Percentiles rank a stretch among this genome's conserved stretches.
Evolutionary conservation across 108 stramenopile genomes (phyloP).

Genomic region (Epipyxis sp.): DNA sequence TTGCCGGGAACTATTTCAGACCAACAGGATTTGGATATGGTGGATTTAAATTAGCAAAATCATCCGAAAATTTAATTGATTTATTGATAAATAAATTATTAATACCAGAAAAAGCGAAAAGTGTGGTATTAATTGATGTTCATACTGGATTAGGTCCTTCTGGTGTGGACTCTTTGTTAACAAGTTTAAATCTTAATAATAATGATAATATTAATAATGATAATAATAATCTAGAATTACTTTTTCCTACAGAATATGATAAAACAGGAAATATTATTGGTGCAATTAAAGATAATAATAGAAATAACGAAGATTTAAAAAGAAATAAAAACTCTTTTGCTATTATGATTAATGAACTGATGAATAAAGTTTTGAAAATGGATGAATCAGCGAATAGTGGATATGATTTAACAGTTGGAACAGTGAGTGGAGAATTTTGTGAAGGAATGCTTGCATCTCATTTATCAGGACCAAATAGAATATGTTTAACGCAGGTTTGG

Average conservation of each 20-base stretch:
- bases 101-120: neutral
- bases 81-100: neutral
- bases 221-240: neutral
- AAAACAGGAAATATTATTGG: neutral
- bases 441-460: neutral
- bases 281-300: neutral
- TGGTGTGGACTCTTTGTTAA: constrained; percentile 16
- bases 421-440: neutral
- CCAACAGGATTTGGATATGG: constrained; percentile 5
- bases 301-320: neutral
- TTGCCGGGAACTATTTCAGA: constrained; percentile 22
- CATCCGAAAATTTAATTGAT: neutral
- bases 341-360: too few species aligned
- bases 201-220: too few species aligned
- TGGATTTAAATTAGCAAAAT: constrained; percentile 18
- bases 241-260: constrained; percentile 10
- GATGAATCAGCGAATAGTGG: neutral
- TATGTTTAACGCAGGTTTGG: neutral
- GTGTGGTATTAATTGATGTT: constrained; percentile 15
- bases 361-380: too few species aligned
- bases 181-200: too few species aligned
- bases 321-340: neutral
- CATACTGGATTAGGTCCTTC: constrained; percentile 27
- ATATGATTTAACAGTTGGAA: constrained; percentile 27
- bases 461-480: neutral